These are phyloP conservation scores for Sutorius eximius DNA, from an alignment of 1,284 basidiomycete species.

Conservation along the genomic window DNA sequence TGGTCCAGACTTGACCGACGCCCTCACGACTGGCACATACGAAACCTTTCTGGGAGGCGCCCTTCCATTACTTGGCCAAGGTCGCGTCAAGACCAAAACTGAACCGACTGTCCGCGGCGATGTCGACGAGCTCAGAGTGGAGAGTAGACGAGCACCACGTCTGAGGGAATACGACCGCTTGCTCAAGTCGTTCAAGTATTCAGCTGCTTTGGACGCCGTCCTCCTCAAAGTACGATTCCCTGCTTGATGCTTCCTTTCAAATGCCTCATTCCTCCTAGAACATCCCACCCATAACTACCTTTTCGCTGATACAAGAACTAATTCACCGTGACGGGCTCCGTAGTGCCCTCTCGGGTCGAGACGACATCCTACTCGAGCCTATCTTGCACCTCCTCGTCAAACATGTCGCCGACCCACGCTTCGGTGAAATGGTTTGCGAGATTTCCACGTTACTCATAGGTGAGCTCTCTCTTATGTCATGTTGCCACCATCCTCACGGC, in stretches of 20 bases:
- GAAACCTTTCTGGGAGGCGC: constrained; percentile 71
- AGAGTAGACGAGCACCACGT: constrained; percentile 70
- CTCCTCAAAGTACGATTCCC: constrained; percentile 66
- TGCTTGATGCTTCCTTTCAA: background rate
- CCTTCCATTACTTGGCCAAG: constrained; percentile 56
- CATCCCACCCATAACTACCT: constrained; percentile 81
- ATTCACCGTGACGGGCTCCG: constrained; percentile 90
- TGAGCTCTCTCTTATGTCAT: constrained; percentile 39
- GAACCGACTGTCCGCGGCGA: constrained; percentile 52
- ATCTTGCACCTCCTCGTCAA: constrained; percentile 84
- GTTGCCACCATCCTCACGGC: background rate
- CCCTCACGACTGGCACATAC: constrained; percentile 62
- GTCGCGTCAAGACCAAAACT: constrained; percentile 53
- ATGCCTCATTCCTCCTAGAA: constrained; percentile 44
- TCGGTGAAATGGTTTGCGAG: constrained; percentile 86
- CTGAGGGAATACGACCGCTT: constrained; percentile 88
- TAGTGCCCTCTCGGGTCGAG: constrained; percentile 85
- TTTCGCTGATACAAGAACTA: constrained; percentile 92
- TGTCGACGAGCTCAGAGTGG: constrained; percentile 72
- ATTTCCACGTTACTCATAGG: constrained; percentile 83
- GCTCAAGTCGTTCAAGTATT: constrained; percentile 93
- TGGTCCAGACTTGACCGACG: constrained; percentile 44
- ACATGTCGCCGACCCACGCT: constrained; percentile 87
- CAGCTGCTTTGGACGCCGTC: constrained; percentile 89
- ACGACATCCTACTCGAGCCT: constrained; percentile 93